A percentile compares a stretch with the other conserved stretches of the same genome.
These are phyloP conservation scores for Talaromyces sp. DNA, from an alignment of 2,329 filamentous ascomycete genomes.

Conservation along the genomic window DNA sequence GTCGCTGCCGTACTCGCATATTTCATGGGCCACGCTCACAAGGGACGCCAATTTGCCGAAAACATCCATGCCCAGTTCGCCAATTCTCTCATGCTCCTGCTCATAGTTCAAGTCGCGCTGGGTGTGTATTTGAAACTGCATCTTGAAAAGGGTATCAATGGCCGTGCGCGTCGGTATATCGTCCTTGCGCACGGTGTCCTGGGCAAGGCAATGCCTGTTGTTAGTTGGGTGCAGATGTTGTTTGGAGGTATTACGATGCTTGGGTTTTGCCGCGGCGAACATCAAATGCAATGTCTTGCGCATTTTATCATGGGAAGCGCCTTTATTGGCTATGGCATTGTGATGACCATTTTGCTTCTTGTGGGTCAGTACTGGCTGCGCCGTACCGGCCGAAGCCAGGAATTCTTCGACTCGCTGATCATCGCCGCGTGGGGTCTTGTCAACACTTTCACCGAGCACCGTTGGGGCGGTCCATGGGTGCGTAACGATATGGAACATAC, in stretches of 20 bases:
- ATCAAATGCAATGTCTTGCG: slow-evolving; percentile 84
- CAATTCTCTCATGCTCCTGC: slow-evolving; percentile 70
- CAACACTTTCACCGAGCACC: slow-evolving; percentile 97
- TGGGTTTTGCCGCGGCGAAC: slow-evolving; percentile 88
- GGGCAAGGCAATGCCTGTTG: slow-evolving; percentile 80
- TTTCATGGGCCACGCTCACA: slow-evolving; percentile 85
- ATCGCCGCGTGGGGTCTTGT: slow-evolving; percentile 95
- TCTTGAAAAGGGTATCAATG: slow-evolving; percentile 77
- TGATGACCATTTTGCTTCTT: slow-evolving; percentile 78
- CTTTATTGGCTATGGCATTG: slow-evolving; percentile 88
- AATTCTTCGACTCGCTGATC: slow-evolving; percentile 90
- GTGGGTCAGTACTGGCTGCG: slow-evolving; percentile 85
- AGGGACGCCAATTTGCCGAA: slow-evolving; percentile 75
- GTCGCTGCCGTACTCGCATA: slow-evolving; percentile 75
- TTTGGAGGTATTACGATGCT: slow-evolving; percentile 90
- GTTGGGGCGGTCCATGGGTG: slow-evolving; percentile 85
- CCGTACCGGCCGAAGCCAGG: slow-evolving; percentile 78
- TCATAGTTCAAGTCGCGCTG: slow-evolving; percentile 69
- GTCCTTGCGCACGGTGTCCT: slow-evolving; percentile 72
- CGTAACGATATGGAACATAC: slow-evolving; percentile 96
- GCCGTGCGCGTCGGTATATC: slow-evolving; percentile 65
- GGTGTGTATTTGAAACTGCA: slow-evolving; percentile 88
- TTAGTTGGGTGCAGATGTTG: slow-evolving; percentile 89
- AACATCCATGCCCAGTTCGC: slow-evolving; percentile 83
- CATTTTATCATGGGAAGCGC: slow-evolving; percentile 99